Evolutionary conservation across 768 basidiomycete species (phyloP).

Genomic region (Lactifluus hygrophoroides): DNA sequence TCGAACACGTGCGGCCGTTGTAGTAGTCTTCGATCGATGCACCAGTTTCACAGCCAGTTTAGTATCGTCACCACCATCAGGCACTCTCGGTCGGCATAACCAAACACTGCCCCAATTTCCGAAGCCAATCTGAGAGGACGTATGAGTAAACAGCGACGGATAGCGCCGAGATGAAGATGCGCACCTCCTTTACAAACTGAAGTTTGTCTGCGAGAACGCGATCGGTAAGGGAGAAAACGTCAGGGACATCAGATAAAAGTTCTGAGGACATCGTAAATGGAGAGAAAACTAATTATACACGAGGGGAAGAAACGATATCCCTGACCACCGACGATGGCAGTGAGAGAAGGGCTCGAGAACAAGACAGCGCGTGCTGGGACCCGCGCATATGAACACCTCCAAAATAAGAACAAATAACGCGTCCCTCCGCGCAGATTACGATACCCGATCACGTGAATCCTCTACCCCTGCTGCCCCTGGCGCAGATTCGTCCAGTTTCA

Average conservation of each 20-base stretch:
- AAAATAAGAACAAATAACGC: constrained; percentile 18
- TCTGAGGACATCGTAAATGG: constrained; percentile 25
- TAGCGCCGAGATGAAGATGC: constrained; percentile 17
- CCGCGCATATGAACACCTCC: constrained; percentile 16
- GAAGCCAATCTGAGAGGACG: constrained; percentile 60
- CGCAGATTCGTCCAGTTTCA: too few species aligned
- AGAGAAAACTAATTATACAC: constrained; percentile 16
- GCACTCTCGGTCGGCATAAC: constrained; percentile 58
- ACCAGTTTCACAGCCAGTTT: constrained; percentile 92
- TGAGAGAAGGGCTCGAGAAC: not conserved
- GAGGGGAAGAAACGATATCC: not conserved
- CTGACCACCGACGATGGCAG: not conserved
- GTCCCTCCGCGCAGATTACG: not conserved
- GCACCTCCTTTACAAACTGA: constrained; percentile 67
- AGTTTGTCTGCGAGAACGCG: constrained; percentile 60
- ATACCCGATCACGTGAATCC: constrained; percentile 1
- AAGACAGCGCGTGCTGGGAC: not conserved
- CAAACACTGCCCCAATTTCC: constrained; percentile 94
- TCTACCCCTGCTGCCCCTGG: too few species aligned
- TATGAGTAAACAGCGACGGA: constrained; percentile 3
- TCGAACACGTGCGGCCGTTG: constrained; percentile 81
- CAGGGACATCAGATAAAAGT: constrained; percentile 32
- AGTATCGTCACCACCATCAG: constrained; percentile 32
- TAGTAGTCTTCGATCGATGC: constrained; percentile 69
- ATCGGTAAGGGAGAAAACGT: constrained; percentile 72